These are phyloP conservation scores for Botryotinia convoluta DNA, from an alignment of 2,329 filamentous ascomycete genomes.

Conservation along the genomic window DNA sequence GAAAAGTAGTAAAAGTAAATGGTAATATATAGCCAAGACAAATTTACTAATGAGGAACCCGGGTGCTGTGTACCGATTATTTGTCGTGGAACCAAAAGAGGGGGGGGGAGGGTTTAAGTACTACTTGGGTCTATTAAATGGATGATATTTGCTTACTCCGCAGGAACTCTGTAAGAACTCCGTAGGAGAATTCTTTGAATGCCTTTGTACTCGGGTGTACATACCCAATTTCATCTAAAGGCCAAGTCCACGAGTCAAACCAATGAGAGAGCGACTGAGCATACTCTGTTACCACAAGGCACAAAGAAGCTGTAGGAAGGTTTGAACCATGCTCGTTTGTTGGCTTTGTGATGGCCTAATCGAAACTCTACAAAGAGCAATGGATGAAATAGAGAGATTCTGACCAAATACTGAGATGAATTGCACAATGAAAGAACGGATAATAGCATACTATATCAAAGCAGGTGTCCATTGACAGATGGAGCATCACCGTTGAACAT, in stretches of 20 bases:
- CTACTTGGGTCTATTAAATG: conserved; percentile 3
- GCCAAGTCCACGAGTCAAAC: background rate
- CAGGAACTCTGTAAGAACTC: too few species aligned
- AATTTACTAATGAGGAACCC: background rate
- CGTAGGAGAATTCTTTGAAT: background rate
- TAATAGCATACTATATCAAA: conserved; percentile 12
- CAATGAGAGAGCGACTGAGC: conserved; percentile 8
- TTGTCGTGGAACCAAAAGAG: conserved; percentile 16
- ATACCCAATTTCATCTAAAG: conserved; percentile 8
- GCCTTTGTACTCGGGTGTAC: conserved; percentile 14
- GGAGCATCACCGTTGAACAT: conserved; percentile 16
- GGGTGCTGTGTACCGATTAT: conserved; percentile 11
- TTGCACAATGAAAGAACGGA: background rate
- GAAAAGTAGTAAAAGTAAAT: background rate
- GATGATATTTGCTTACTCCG: background rate
- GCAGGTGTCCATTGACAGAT: conserved; percentile 16
- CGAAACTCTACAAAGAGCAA: background rate
- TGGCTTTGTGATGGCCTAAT: background rate
- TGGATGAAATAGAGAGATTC: background rate
- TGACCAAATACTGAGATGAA: background rate
- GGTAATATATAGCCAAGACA: background rate
- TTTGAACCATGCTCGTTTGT: background rate
- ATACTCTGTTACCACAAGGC: background rate
- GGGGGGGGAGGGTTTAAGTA: conserved; percentile 5
- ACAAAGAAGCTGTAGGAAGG: background rate